A percentile compares a stretch with the other conserved stretches of the same genome.
phyloP scores from a whole-genome alignment of 768 basidiomycete species.

The Termitomyces sp. region DNA sequence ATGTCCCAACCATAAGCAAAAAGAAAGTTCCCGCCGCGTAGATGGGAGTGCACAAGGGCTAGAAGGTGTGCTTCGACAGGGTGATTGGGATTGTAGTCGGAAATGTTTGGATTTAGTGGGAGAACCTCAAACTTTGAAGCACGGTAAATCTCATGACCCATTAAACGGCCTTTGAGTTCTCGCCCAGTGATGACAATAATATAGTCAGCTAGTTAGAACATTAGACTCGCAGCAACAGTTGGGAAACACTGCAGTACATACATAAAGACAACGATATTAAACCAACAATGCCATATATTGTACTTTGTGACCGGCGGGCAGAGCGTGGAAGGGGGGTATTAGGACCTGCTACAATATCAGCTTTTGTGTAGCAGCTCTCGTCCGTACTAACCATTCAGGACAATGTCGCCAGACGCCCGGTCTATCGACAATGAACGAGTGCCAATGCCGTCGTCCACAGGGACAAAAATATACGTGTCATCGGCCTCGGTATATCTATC shows the following conservation, averaged over 20 bases:
- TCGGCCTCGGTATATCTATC: slow-evolving; percentile 64
- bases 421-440: slow-evolving; percentile 69
- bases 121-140: slow-evolving; percentile 91
- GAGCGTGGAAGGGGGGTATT: slow-evolving; percentile 50
- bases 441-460: slow-evolving; percentile 50
- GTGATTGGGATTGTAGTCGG: slow-evolving; percentile 67
- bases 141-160: slow-evolving; percentile 84
- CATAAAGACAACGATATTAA: slow-evolving; percentile 75
- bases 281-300: slow-evolving; percentile 74
- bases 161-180: slow-evolving; percentile 70
- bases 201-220: slow-evolving; percentile 77
- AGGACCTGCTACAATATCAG: slow-evolving; percentile 35
- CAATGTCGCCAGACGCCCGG: slow-evolving; percentile 72
- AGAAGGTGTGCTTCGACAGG: slow-evolving; percentile 87
- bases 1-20: slow-evolving; percentile 92
- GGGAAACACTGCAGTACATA: slow-evolving; percentile 22
- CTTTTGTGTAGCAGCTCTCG: background rate
- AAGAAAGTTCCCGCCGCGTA: slow-evolving; percentile 75
- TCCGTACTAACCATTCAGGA: slow-evolving; percentile 55
- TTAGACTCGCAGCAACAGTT: background rate
- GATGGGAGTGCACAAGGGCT: slow-evolving; percentile 81
- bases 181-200: slow-evolving; percentile 85
- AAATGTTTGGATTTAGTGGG: slow-evolving; percentile 72
- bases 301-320: slow-evolving; percentile 58
- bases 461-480: slow-evolving; percentile 79